Conservation (phyloP, 352 stramenopile species). For the Phytophthora macrochlamydospora region DNA sequence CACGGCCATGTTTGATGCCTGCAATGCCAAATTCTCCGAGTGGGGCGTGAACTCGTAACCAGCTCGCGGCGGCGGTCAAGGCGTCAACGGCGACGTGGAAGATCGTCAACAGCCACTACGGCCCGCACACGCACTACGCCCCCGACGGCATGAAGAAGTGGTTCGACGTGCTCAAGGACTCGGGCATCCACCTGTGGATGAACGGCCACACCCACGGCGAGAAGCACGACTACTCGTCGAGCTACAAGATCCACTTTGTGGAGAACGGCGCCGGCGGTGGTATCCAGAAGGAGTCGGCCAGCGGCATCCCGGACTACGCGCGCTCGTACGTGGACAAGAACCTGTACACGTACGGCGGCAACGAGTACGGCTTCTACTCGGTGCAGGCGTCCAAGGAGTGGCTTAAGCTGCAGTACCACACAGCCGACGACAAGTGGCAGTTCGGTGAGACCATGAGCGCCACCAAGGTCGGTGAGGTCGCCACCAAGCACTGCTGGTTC, state of each 20-base stretch:
- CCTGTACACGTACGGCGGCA: conserved; percentile 61
- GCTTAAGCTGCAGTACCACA: conserved; percentile 76
- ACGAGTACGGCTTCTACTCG: conserved; percentile 79
- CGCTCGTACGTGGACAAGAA: conserved; percentile 53
- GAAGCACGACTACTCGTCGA: conserved; percentile 66
- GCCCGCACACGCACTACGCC: conserved; percentile 54
- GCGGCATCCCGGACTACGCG: conserved; percentile 62
- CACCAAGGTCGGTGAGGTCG: conserved; percentile 56
- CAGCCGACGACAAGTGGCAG: conserved; percentile 63
- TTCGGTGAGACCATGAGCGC: conserved; percentile 57
- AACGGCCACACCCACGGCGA: conserved; percentile 74
- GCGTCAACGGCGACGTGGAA: conserved; percentile 69
- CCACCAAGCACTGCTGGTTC: conserved; percentile 81
- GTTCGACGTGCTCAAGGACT: conserved; percentile 48
- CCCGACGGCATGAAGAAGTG: conserved; percentile 46
- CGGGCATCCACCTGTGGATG: conserved; percentile 46
- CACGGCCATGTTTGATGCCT: conserved; percentile 51
- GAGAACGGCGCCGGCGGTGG: conserved; percentile 77
- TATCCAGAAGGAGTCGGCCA: conserved; percentile 74
- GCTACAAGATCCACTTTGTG: conserved; percentile 68
- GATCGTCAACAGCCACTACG: conserved; percentile 76
- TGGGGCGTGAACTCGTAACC: conserved; percentile 49
- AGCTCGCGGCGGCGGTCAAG: conserved; percentile 43
- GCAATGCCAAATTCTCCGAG: conserved; percentile 37
- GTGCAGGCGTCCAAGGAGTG: conserved; percentile 65